A percentile compares a stretch with the other conserved stretches of the same genome.
Evolutionary conservation across 2,329 filamentous ascomycete genomes (phyloP).

Genomic region (Calonectria honghensis): DNA sequence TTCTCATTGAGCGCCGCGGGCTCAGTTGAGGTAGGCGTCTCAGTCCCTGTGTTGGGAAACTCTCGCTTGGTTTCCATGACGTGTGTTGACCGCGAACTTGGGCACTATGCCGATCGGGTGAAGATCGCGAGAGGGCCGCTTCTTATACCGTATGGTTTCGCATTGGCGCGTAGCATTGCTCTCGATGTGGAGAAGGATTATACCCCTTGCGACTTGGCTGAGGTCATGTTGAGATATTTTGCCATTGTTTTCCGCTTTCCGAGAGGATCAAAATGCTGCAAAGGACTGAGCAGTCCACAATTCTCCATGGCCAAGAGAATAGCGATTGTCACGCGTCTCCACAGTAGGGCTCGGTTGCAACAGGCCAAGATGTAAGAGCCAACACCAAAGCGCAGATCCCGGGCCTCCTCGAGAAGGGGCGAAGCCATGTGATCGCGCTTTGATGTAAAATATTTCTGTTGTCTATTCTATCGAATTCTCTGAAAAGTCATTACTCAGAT

Average conservation of each 20-base stretch:
- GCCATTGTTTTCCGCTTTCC: background rate
- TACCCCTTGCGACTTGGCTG: constrained; percentile 16
- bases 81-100: background rate
- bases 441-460: no score
- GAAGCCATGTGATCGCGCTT: no score
- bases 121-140: background rate
- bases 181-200: background rate
- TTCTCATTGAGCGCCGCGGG: constrained; percentile 1
- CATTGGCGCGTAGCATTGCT: background rate
- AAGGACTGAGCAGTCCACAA: constrained; percentile 19
- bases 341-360: constrained; percentile 6
- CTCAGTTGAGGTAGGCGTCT: constrained; percentile 13
- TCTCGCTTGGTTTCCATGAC: constrained; percentile 15
- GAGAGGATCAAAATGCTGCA: background rate
- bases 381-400: constrained; percentile 16
- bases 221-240: constrained; percentile 23
- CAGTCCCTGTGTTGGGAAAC: background rate
- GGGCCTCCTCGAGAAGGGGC: no score
- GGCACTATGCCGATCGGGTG: background rate
- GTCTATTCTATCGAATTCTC: background rate
- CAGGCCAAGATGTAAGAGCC: constrained; percentile 16
- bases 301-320: constrained; percentile 43
- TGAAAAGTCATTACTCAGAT: background rate
- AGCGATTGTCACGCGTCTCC: constrained; percentile 2
- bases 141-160: background rate